Evolutionary conservation across 768 basidiomycete genomes (phyloP), one percentile per base, ranked within the genome.

Genomic region (Trametes villosa): DNA sequence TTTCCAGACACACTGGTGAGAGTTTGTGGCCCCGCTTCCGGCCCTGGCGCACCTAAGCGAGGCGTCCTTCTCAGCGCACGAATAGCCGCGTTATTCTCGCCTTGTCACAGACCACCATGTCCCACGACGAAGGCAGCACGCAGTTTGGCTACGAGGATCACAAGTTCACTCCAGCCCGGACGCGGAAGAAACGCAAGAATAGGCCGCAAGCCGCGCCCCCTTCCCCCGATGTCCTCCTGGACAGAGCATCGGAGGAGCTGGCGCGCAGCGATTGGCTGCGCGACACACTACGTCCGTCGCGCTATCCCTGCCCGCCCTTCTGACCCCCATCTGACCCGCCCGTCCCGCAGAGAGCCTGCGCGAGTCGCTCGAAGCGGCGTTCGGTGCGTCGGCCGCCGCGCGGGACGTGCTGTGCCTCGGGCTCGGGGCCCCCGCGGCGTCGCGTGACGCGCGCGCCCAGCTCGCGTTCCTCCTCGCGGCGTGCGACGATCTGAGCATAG

Each of bases 341-440:
- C 34, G 41, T 57, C 26, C 36, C 58, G 40, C 57, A 66, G 60
- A 69, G 67, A 61, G 66, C 49, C 59, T 73, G 36, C 66, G 63
- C 36, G 67, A 70, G 31, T 61, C 70, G 6, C 65, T 71, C 29
- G 54, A 53, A 40, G 53, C 58, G 52, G 62, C 62, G 1, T 58
- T 63, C 53, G 22, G 40, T 13, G 40, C 67, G n/a, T 53, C 65
- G 51, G 59, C 53, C 38, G 40, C 44, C 48, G 60, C 49, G 61
- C 75, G 58, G 57, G 48, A 71, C 31, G 75, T 88, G 46, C 69
- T 92, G 41, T 92, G 90, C 71, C 81, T 92, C 15, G 90, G 90
- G 12, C 77, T 92, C 29, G 90, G 90, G 50, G 88, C 87, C 70
- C 89, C 90, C n/a, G 75, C 79, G 18, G 69, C 76, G 41, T 91